These are phyloP conservation scores for Apiospora aurea DNA, from an alignment of 2,329 filamentous ascomycete genomes.

Conservation along the genomic window DNA sequence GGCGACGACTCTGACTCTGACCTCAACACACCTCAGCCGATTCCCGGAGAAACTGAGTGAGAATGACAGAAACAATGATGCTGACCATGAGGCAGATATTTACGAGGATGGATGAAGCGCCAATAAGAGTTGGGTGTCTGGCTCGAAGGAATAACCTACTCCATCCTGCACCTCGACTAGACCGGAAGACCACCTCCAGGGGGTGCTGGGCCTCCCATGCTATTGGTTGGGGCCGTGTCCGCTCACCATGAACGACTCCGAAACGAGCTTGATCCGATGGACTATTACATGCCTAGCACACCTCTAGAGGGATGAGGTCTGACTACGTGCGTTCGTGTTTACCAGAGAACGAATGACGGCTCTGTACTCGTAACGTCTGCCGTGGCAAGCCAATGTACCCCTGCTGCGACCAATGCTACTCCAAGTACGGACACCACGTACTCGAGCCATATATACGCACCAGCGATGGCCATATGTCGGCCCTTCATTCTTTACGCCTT, in stretches of 20 bases:
- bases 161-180: constrained; percentile 5
- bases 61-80: background rate
- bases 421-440: background rate
- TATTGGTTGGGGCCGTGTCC: background rate
- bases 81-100: background rate
- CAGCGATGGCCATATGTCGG: background rate
- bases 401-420: background rate
- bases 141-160: background rate
- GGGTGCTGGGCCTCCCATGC: background rate
- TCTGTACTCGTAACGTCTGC: background rate
- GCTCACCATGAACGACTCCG: background rate
- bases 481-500: background rate
- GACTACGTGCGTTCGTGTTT: background rate
- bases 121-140: background rate
- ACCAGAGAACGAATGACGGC: background rate
- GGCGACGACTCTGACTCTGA: background rate
- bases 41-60: background rate
- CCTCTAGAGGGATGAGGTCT: background rate
- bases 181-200: background rate
- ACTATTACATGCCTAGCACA: constrained; percentile 1
- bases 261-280: background rate
- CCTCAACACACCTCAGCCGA: background rate
- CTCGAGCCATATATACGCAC: background rate
- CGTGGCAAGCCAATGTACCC: background rate
- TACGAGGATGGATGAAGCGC: background rate